phyloP scores from a whole-genome alignment of 306 rosid species.

The Pachyrhizus erosus region DNA sequence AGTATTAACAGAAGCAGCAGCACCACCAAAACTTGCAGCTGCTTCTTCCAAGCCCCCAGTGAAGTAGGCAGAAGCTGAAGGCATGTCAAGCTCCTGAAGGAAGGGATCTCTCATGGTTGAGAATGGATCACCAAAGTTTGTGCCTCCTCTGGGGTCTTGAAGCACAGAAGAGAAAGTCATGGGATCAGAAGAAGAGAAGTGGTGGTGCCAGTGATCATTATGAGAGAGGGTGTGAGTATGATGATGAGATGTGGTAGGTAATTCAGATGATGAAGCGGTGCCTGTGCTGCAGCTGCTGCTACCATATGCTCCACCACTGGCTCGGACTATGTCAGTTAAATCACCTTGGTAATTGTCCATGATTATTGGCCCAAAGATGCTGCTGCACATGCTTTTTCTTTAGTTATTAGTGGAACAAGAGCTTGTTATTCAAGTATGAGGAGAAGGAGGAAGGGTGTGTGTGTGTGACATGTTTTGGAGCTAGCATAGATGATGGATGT shows the following conservation, averaged over 20 bases:
- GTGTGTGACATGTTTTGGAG: conserved; percentile 25
- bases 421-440: conserved; percentile 1
- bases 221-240: conserved; percentile 27
- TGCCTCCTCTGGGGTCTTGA: conserved; percentile 38
- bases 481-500: conserved; percentile 12
- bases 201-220: conserved; percentile 38
- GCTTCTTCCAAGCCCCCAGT: conserved; percentile 32
- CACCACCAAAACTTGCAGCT: not conserved
- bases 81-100: conserved; percentile 50
- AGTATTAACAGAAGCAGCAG: not conserved
- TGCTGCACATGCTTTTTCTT: conserved; percentile 59
- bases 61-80: conserved; percentile 42
- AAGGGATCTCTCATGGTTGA: conserved; percentile 79
- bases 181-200: conserved; percentile 39
- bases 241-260: conserved; percentile 31
- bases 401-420: not conserved
- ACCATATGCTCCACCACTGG: conserved; percentile 47
- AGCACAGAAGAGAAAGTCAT: conserved; percentile 45
- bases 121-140: conserved; percentile 77
- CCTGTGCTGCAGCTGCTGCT: not conserved
- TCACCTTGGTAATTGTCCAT: conserved; percentile 92
- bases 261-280: conserved; percentile 35
- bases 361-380: conserved; percentile 33
- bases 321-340: conserved; percentile 80
- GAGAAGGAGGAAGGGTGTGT: not conserved